Base-by-base conservation (phyloP, 768 basidiomycete genomes). In the Pholiota conissans region DNA sequence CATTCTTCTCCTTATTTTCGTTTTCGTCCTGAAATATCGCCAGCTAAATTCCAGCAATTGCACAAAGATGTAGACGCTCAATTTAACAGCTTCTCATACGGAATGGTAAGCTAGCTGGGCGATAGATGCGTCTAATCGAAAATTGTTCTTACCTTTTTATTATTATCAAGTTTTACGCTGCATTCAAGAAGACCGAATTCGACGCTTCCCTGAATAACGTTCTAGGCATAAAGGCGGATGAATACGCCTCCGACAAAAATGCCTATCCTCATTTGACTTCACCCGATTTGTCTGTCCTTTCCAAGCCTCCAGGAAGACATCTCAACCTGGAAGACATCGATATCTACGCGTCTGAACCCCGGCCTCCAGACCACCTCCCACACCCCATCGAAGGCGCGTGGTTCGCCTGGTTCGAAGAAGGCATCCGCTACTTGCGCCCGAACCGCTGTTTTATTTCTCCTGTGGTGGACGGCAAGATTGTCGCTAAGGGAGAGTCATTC, bases 81-180 rank as follows among this genome's bases (percentile, higher is more conserved):
- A n/a, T 61, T 63, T 37, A 34, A 34, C 14, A 59, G 27, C 22
- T 59, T 58, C 47, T 56, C 59, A 14, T 58, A 59, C 20, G 63
- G 59, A n/a, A 58, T 63, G 60, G 63, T 61, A 5, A 6, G 63
- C 47, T 9, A 22, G 16, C 4, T 39, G 9, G 16, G 16, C 30
- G 7, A 6, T 13, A 32, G 7, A 1, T 18, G 14, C 11, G 16
- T 24, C 30, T 32, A 13, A 32, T 32, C 7, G 18, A 7, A 7
- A 20, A 32, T 18, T 34, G 24, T 4, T 6, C 26, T 14, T 51
- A 13, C 7, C 30, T 13, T 20, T 27, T 7, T 49, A 20, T 20
- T 45, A 20, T 18, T 29, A 1, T 26, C 34, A 11, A 62, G 61
- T 62, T 59, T 27, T 34, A 37, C 37, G 56, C 53, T 24, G 32